Base-by-base conservation (phyloP, 495 filamentous ascomycete genomes). In the Sordaria brevicollis region DNA sequence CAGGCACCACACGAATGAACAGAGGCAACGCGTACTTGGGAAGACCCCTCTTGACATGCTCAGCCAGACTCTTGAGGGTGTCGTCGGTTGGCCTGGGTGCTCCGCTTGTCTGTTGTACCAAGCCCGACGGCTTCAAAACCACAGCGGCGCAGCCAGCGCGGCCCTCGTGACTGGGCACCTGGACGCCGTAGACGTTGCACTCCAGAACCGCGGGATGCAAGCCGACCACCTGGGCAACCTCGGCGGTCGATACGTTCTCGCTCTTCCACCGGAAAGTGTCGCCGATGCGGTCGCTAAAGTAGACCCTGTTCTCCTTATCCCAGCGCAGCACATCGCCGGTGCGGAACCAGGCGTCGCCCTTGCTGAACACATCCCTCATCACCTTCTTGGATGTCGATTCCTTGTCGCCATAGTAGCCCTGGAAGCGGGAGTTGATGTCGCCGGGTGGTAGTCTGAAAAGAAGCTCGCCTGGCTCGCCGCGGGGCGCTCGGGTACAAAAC, bases 201-300 rank as follows among this genome's bases (percentile, higher is more conserved):
- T 97, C 93, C 31, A 85, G 76, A 15, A 97, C 83, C 0, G 82
- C 83, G 0, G 90, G 83, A 71, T 93, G 91, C 1, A 79, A 75
- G 3, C 92, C 90, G 0, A 97, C 75, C 0, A 89, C 88, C 67
- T 93, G 89, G 29, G 87, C 86, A 6, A 96, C 94, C 72, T 96
- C 94, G 25, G 90, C 89, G 0, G 94, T 95, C 9, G 89, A 91
- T 3, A 97, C 92, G 68, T 97, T 98, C 80, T 98, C 94, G 57
- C 88, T 89, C 83, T 96, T 97, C 94, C 94, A 98, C 19, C 94
- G 88, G 82, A 92, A 98, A 0, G 94, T 97, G 74, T 98, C 94
- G 67, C 94, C 94, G 39, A 98, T 90, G 11, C 93, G 90, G 77
- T 99, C 95, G 54, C 87, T 86, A 79, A 98, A 98, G 79, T 85